phyloP scores from a whole-genome alignment of 352 stramenopile species.

The Phytophthora citricola region DNA sequence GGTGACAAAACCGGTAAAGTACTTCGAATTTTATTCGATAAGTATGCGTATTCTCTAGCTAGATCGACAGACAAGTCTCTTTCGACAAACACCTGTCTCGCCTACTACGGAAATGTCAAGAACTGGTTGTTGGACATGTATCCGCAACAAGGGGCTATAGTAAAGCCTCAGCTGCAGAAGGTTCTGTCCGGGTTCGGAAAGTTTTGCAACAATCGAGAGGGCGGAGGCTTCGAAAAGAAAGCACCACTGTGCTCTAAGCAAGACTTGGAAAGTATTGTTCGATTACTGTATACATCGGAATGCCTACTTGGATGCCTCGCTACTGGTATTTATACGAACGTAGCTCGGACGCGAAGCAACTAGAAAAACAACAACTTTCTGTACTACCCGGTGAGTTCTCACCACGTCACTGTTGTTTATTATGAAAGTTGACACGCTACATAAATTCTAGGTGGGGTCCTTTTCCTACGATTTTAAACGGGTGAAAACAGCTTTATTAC shows the following conservation, averaged over 20 bases:
- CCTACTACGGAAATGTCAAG: background rate
- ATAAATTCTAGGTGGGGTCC: background rate
- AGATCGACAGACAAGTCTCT: too few relatives aligned
- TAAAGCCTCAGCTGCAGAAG: background rate
- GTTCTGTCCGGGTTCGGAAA: background rate
- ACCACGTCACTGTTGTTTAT: too few relatives aligned
- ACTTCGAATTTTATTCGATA: too few relatives aligned
- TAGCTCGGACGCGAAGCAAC: background rate
- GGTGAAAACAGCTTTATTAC: background rate
- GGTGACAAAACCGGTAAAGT: too few relatives aligned
- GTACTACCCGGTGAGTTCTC: too few relatives aligned
- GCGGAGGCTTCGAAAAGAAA: background rate
- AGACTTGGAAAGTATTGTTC: background rate
- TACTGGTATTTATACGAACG: background rate
- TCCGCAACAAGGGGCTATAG: background rate
- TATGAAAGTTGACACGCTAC: too few relatives aligned
- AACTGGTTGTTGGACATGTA: background rate
- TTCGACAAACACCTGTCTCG: slow-evolving; percentile 1
- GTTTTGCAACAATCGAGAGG: background rate
- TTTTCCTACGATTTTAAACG: background rate
- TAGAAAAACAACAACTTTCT: too few relatives aligned
- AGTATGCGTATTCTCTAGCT: too few relatives aligned
- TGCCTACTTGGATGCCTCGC: background rate
- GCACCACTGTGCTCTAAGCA: too few relatives aligned
- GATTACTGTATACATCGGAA: background rate